Evolutionary conservation across 2,329 filamentous ascomycete species (phyloP).

Genomic region (Trichoderma brevicompactum): DNA sequence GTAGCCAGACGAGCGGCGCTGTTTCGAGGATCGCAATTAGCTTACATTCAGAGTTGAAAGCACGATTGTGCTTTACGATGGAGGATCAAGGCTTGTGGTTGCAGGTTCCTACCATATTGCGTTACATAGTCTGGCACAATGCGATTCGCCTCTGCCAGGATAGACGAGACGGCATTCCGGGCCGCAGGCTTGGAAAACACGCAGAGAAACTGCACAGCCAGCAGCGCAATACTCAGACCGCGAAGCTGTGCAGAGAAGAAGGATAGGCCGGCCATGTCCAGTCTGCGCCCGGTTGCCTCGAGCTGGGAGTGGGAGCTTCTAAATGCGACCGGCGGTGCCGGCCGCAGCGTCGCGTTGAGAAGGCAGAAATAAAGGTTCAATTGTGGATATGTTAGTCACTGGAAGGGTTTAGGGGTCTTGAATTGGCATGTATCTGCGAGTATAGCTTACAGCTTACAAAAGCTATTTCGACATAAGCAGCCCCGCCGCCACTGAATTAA

Average conservation of each 20-base stretch:
- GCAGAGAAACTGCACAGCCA: neutral
- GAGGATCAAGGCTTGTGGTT: neutral
- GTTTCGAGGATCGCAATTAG: neutral
- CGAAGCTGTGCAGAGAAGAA: neutral
- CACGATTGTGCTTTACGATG: neutral
- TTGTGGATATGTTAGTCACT: neutral
- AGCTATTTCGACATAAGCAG: no score
- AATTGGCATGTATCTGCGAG: no score
- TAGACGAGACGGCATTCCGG: neutral
- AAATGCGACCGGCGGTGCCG: conserved; percentile 12
- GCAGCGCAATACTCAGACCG: conserved; percentile 4
- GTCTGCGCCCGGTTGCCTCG: conserved; percentile 1
- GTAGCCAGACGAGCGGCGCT: conserved; percentile 20
- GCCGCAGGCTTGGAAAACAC: neutral
- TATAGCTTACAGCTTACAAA: no score
- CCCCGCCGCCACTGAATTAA: no score
- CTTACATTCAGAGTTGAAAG: neutral
- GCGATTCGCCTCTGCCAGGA: neutral
- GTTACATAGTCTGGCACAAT: conserved; percentile 14
- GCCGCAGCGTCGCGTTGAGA: neutral
- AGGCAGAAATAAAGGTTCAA: neutral
- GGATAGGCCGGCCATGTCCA: conserved; percentile 14
- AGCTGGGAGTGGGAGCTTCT: conserved; percentile 10
- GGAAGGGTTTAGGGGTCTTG: neutral
- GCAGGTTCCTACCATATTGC: neutral